A percentile compares a stretch with the other conserved stretches of the same genome.
These are phyloP conservation scores for Gnaphalium uliginosum DNA, from an alignment of 129 eudicot genomes.

Conservation along the genomic window DNA sequence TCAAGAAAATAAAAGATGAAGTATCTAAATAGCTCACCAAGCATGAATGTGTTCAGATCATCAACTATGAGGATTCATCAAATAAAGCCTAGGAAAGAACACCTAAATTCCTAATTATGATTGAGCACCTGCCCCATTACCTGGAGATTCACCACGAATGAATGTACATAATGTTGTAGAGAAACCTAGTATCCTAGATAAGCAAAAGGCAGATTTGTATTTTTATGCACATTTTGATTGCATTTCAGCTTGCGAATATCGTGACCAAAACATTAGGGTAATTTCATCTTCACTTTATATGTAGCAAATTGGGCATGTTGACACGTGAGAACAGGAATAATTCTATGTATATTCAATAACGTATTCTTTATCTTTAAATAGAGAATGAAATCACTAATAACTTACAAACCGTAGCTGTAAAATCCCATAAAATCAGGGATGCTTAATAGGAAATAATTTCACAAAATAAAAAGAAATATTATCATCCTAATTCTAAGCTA, in stretches of 20 bases:
- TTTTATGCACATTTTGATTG: too few species aligned
- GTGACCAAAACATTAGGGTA: too few species aligned
- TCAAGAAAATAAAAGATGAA: background rate
- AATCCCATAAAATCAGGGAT: background rate
- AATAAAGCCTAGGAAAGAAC: background rate
- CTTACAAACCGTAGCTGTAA: background rate
- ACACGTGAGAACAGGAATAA: too few species aligned
- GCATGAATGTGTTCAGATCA: background rate
- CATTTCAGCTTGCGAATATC: too few species aligned
- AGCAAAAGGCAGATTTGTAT: too few species aligned
- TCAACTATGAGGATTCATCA: background rate
- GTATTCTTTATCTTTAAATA: background rate
- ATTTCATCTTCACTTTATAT: too few species aligned
- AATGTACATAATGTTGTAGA: too few species aligned
- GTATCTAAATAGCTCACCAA: background rate
- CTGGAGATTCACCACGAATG: background rate
- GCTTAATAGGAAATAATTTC: background rate
- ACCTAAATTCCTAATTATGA: background rate
- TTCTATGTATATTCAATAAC: too few species aligned
- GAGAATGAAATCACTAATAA: background rate
- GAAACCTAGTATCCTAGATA: too few species aligned
- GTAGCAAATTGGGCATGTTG: too few species aligned
- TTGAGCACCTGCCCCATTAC: background rate
- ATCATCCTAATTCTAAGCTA: background rate
- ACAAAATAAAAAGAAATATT: too few species aligned